Conservation (phyloP, 192 early-diverging fungal genomes). For the Geosiphon pyriformis region DNA sequence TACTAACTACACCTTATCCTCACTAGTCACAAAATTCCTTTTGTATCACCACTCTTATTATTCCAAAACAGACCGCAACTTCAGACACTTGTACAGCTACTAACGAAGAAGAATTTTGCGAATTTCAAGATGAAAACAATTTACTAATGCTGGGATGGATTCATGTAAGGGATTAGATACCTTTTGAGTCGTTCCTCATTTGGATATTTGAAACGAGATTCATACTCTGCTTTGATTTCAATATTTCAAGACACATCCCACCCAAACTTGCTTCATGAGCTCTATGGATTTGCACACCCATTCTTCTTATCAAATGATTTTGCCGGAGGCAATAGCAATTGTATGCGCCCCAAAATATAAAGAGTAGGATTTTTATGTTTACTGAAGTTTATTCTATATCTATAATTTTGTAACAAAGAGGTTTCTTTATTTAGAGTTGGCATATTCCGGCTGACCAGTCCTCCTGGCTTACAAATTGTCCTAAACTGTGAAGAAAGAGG, state of each 20-base stretch:
- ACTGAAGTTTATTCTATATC: neutral
- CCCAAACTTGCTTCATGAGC: conserved; percentile 92
- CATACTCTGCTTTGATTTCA: too few species aligned
- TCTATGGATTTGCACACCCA: conserved; percentile 92
- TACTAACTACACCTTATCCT: neutral
- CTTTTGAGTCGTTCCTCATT: too few species aligned
- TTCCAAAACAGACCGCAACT: conserved; percentile 87
- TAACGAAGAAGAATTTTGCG: conserved; percentile 81
- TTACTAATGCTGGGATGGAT: conserved; percentile 88
- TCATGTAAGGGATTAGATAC: conserved; percentile 45
- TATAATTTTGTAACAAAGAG: neutral
- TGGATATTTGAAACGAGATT: too few species aligned
- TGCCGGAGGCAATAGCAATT: conserved; percentile 91
- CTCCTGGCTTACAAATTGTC: conserved; percentile 74
- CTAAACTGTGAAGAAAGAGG: conserved; percentile 61
- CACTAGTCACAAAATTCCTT: conserved; percentile 49
- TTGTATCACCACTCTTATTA: conserved; percentile 68
- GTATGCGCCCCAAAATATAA: conserved; percentile 72
- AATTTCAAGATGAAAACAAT: conserved; percentile 65
- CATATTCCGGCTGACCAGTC: conserved; percentile 83
- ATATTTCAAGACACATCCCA: conserved; percentile 67
- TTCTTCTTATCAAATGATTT: conserved; percentile 82
- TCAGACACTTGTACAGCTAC: conserved; percentile 79
- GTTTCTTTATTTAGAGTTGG: conserved; percentile 48
- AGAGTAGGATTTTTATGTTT: conserved; percentile 34